phyloP scores from a whole-genome alignment of 1,284 basidiomycete species.

The Gymnopus androsaceus region DNA sequence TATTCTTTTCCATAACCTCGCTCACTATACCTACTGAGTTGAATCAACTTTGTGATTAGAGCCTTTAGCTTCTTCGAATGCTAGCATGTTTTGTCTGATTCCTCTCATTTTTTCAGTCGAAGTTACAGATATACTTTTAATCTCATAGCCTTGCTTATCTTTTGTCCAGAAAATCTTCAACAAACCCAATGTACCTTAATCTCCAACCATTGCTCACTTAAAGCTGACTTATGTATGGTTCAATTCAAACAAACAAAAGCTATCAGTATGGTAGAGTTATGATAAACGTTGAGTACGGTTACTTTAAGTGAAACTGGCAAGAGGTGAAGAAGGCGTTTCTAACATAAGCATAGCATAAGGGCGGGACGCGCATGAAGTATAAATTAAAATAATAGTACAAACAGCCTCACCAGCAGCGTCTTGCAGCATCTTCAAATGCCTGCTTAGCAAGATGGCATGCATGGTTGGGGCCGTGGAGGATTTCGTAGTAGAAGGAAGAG shows the following conservation, averaged over 20 bases:
- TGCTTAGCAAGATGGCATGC: slow-evolving; percentile 99
- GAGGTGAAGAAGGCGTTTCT: not conserved
- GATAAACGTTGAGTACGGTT: not conserved
- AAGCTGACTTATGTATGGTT: slow-evolving; percentile 2
- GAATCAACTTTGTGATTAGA: no score
- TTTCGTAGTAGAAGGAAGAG: slow-evolving; percentile 99
- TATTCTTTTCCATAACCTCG: no score
- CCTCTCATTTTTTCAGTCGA: no score
- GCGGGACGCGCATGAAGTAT: slow-evolving; percentile 23
- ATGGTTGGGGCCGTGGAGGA: slow-evolving; percentile 98
- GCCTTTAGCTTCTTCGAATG: no score
- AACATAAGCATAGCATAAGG: slow-evolving; percentile 14
- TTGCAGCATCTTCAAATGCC: slow-evolving; percentile 93
- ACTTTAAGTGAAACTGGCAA: not conserved
- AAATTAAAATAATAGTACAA: slow-evolving; percentile 27
- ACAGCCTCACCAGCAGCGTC: slow-evolving; percentile 58
- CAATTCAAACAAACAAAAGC: slow-evolving; percentile 1
- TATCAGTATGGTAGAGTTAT: slow-evolving; percentile 11
- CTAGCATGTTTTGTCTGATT: no score
- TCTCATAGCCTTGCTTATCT: no score
- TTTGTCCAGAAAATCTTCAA: no score
- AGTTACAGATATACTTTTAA: no score
- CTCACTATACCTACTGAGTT: no score
- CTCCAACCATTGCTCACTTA: no score
- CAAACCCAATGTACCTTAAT: no score